Evolutionary conservation across 1,139 yeast genomes (phyloP).

Genomic region (Hemisphaericaspora xylofermentans): DNA sequence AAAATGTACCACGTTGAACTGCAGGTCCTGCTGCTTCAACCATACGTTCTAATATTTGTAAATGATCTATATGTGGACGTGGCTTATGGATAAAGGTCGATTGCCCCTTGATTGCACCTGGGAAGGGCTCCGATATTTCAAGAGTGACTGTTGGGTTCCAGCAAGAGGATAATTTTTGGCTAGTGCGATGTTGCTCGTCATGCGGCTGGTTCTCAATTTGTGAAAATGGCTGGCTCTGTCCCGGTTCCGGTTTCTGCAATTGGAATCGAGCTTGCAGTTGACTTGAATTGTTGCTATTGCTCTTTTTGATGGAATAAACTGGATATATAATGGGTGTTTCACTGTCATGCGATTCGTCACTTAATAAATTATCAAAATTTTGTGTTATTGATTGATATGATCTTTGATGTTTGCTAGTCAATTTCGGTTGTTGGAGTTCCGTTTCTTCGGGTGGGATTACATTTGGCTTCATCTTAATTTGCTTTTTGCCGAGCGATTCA

Average conservation of each 20-base stretch:
- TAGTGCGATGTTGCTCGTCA: neutral
- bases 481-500: neutral
- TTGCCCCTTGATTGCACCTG: conserved; percentile 17
- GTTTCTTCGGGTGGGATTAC: neutral
- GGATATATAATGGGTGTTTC: conserved; percentile 38
- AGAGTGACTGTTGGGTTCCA: neutral
- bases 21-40: conserved; percentile 17
- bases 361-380: conserved; percentile 30
- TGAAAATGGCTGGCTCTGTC: too few species aligned
- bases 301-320: conserved; percentile 29
- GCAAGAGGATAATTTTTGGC: neutral
- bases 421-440: neutral
- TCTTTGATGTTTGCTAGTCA: neutral
- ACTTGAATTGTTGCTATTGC: neutral
- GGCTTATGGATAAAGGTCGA: conserved; percentile 14
- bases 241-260: neutral
- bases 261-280: neutral
- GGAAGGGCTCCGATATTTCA: conserved; percentile 16
- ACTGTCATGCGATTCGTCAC: conserved; percentile 16
- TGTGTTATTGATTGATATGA: conserved; percentile 20
- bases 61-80: conserved; percentile 18
- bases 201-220: neutral
- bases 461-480: neutral
- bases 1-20: conserved; percentile 28
- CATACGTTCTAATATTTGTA: conserved; percentile 12